phyloP scores from a whole-genome alignment of 306 rosid species.

The Hippophae tibetana region DNA sequence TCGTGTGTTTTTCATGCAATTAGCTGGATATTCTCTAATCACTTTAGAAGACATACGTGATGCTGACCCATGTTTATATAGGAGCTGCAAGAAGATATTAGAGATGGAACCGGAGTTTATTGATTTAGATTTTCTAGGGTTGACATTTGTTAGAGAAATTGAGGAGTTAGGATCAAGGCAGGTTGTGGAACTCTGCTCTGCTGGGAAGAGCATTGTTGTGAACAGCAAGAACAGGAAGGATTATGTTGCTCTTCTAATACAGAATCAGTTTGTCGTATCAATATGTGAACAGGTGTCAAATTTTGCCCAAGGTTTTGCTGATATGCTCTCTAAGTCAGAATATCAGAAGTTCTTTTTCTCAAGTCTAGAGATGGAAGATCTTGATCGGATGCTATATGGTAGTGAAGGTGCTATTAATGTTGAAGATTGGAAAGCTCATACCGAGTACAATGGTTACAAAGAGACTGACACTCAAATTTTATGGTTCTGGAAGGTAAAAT shows the following conservation, averaged over 20 bases:
- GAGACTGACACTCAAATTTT: conserved; percentile 75
- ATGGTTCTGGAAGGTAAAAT: conserved; percentile 96
- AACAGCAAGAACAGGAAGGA: conserved; percentile 58
- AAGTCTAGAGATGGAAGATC: conserved; percentile 75
- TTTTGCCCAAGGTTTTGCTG: conserved; percentile 70
- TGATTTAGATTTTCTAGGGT: conserved; percentile 84
- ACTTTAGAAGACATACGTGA: conserved; percentile 65
- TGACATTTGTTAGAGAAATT: conserved; percentile 82
- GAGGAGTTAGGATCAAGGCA: conserved; percentile 72
- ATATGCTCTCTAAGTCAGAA: conserved; percentile 50
- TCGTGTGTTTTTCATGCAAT: conserved; percentile 74
- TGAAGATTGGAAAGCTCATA: conserved; percentile 90
- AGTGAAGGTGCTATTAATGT: conserved; percentile 57
- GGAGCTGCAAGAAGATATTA: conserved; percentile 73
- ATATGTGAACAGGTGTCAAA: conserved; percentile 64
- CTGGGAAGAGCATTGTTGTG: conserved; percentile 56
- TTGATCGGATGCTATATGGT: conserved; percentile 89
- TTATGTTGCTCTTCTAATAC: conserved; percentile 64
- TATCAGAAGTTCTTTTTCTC: conserved; percentile 42
- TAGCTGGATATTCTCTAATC: conserved; percentile 52
- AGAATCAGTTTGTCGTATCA: conserved; percentile 65
- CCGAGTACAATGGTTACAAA: conserved; percentile 74
- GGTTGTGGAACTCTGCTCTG: conserved; percentile 62
- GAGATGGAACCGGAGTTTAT: conserved; percentile 69
- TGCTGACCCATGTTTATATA: conserved; percentile 71